Base-by-base conservation (phyloP, 2,329 filamentous ascomycete species). In the Rutstroemia sp. region DNA sequence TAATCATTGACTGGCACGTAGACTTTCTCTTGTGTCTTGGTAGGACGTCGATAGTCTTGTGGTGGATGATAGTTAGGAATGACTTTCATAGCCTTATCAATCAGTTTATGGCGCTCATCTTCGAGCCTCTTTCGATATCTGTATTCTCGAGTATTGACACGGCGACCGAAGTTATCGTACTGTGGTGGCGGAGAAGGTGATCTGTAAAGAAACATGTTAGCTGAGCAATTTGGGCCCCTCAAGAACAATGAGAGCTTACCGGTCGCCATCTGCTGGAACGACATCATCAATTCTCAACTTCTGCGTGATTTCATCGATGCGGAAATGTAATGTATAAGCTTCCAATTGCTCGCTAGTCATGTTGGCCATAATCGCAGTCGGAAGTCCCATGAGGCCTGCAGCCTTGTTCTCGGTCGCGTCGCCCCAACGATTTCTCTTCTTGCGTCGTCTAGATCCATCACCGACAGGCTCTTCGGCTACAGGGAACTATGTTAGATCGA, bases 1-100 rank as follows among this genome's bases (percentile, higher is more conserved):
- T 99, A 99, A 76, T 99, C 94, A 84, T 99, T 99, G 79, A 99
- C 94, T 73, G 94, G 94, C 74, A 99, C 94, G 74, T 99, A 99
- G 88, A 99, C 95, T 82, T 99, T 99, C 82, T 99, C 94, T 77
- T 99, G 94, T 72, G 94, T 99, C 88, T 99, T 99, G 73, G 92
- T 97, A 61, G 94, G 94, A 69, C 94, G 89, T 73, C 94, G 90
- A 75, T 99, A 99, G 74, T 99, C 94, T 81, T 92, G 89, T 58
- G 94, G 94, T 69, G 94, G 94, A 72, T 97, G 91, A 73, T 99
- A 99, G 83, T 96, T 96, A 78, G 94, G 92, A 73, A 99, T 97
- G 70, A 89, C 91, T 80, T 97, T 97, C 89, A 97, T 96, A 68
- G 94, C 94, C 80, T 95, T 96, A 72, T 99, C 94, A 71, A 99